Evolutionary conservation across 169 alveolate genomes (phyloP).

Genomic region (Besnoitia besnoiti): DNA sequence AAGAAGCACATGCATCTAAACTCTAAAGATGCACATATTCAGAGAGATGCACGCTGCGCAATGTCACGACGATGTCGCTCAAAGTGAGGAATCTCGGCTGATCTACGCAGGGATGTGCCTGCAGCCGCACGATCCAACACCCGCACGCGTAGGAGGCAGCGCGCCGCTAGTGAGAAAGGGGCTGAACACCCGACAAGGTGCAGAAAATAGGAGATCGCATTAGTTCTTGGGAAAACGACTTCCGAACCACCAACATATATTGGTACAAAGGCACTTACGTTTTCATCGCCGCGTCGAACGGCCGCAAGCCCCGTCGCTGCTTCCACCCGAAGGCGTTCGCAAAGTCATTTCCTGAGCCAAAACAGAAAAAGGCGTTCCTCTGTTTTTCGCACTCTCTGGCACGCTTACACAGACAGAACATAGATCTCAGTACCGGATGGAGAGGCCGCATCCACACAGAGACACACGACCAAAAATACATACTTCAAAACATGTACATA

Average conservation of each 20-base stretch:
- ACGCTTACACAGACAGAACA: neutral
- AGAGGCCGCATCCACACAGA: too few relatives aligned
- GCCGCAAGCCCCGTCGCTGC: slow-evolving; percentile 40
- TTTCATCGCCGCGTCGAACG: slow-evolving; percentile 76
- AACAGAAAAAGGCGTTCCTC: neutral
- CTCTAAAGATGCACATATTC: neutral
- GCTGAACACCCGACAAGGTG: neutral
- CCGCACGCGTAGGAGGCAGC: too few relatives aligned
- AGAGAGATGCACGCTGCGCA: neutral
- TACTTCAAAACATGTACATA: neutral
- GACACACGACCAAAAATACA: neutral
- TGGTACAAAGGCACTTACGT: slow-evolving; percentile 68
- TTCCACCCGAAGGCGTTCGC: slow-evolving; percentile 93
- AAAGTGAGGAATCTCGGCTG: too few relatives aligned
- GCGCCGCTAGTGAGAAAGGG: neutral
- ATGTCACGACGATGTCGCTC: too few relatives aligned
- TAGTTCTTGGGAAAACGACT: too few relatives aligned
- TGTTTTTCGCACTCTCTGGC: neutral
- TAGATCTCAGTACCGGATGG: neutral
- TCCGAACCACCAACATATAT: too few relatives aligned
- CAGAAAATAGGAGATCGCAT: too few relatives aligned
- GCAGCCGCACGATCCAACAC: too few relatives aligned
- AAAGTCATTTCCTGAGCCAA: slow-evolving; percentile 87
- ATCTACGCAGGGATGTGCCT: too few relatives aligned
- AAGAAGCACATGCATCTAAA: neutral